A percentile compares a stretch with the other conserved stretches of the same genome.
Evolutionary conservation across 768 basidiomycete genomes (phyloP).

Genomic region (Hirschioporus abietinus): DNA sequence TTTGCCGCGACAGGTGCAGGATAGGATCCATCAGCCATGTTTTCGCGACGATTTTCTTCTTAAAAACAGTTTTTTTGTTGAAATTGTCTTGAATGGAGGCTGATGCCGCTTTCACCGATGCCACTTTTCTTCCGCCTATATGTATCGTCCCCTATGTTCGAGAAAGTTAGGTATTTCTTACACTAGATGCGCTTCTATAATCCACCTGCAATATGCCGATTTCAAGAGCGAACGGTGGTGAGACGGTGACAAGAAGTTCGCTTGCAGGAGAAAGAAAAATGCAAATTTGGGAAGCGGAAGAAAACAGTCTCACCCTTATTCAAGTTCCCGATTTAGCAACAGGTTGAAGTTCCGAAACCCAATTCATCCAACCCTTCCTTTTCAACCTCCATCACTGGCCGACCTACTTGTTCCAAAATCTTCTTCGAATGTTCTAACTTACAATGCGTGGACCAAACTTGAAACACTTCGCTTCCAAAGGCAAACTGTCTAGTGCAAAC

Average conservation of each 20-base stretch:
- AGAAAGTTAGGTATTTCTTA: neutral
- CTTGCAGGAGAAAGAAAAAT: neutral
- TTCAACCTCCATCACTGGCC: too few species aligned
- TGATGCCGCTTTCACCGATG: neutral
- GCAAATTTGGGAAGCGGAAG: constrained; percentile 1
- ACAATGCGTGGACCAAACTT: too few species aligned
- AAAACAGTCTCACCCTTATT: neutral
- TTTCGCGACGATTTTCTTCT: neutral
- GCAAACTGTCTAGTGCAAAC: too few species aligned
- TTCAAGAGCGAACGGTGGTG: neutral
- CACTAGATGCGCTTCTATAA: neutral
- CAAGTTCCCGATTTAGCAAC: neutral
- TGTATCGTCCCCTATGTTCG: neutral
- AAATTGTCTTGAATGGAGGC: neutral
- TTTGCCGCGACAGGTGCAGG: neutral
- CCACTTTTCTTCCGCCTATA: neutral
- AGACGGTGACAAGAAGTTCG: neutral
- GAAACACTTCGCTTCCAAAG: too few species aligned
- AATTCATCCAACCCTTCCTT: neutral
- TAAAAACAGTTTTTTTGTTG: neutral
- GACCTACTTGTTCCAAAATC: too few species aligned
- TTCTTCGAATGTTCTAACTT: too few species aligned
- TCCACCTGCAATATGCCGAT: neutral
- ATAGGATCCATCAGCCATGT: neutral
- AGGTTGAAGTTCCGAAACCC: neutral